These are phyloP conservation scores for Dictyostelium intermedium DNA, from an alignment of 78 protist species.

Conservation along the genomic window DNA sequence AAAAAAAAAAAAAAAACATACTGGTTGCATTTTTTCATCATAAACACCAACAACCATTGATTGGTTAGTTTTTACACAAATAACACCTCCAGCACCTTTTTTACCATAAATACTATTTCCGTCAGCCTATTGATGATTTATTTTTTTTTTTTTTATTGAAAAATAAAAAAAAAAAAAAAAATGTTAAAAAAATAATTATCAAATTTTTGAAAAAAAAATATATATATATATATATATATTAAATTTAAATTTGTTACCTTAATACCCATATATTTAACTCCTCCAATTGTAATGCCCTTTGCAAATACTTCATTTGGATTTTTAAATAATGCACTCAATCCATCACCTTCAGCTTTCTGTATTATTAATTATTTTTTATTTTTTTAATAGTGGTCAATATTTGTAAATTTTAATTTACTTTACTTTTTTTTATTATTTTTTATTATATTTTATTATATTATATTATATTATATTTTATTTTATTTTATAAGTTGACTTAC, in stretches of 20 bases:
- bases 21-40: slow-evolving; percentile 79
- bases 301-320: slow-evolving; percentile 14
- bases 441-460: neutral
- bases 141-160: neutral
- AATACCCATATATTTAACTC: neutral
- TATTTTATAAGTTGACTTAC: neutral
- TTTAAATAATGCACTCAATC: neutral
- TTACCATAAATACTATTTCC: slow-evolving; percentile 40
- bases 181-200: neutral
- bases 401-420: too few relatives aligned
- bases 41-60: slow-evolving; percentile 81
- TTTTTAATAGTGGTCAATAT: too few relatives aligned
- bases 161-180: neutral
- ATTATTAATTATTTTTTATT: too few relatives aligned
- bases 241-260: neutral
- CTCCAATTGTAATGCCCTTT: slow-evolving; percentile 52
- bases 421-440: too few relatives aligned
- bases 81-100: slow-evolving; percentile 81
- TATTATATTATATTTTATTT: too few relatives aligned
- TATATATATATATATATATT: too few relatives aligned
- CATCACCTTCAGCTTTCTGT: neutral
- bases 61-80: slow-evolving; percentile 77
- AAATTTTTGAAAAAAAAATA: neutral
- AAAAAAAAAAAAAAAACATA: neutral
- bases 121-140: slow-evolving; percentile 16